Evolutionary conservation across 257 asterid genomes (phyloP), one percentile per base, ranked within the genome.

Genomic region (Avicennia marina): DNA sequence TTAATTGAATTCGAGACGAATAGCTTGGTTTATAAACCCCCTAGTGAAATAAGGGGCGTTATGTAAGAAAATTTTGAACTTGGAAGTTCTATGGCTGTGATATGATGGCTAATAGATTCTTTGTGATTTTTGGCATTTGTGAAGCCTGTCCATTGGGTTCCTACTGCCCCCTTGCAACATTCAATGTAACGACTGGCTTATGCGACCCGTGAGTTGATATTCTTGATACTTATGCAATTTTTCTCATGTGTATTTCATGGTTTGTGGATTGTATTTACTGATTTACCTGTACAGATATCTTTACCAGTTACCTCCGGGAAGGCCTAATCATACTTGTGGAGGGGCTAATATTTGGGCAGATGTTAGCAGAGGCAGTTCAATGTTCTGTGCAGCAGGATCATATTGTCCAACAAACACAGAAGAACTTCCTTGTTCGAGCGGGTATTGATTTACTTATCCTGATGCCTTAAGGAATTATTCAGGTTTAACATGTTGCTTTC

Each of bases 61-160:
- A 27, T 48, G 19, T 7, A 17, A 36, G 11, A 16, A 25, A 40
- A 25, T 26, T 2, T 0, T 42, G 40, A 31, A 11, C 12, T 51
- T 34, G 71, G 38, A 57, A 58, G 64, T 11, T 60, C 7, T 48
- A 24, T 43, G 42, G 27, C 7, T 42, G 29, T 56, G 58, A 68
- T n/a, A n/a, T 38, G 71, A 62, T 45, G 29, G 16, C 53, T 69
- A 42, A 61, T 7, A 26, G 11, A 36, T 36, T 15, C 13, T 18
- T 27, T 56, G 25, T 26, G 39, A 19, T 55, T 57, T 67, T 68
- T 62, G 25, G 38, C 47, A 10, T 31, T 75, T 53, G 36, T 67
- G 77, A 50, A 87, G 96, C 96, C 15, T 91, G 96, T 71, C 98
- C 98, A 12, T 67, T 88, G 77, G 98, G 98, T 60, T 76, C 98